phyloP scores from a whole-genome alignment of 1,139 yeast species.

The Zygoascus sp. region DNA sequence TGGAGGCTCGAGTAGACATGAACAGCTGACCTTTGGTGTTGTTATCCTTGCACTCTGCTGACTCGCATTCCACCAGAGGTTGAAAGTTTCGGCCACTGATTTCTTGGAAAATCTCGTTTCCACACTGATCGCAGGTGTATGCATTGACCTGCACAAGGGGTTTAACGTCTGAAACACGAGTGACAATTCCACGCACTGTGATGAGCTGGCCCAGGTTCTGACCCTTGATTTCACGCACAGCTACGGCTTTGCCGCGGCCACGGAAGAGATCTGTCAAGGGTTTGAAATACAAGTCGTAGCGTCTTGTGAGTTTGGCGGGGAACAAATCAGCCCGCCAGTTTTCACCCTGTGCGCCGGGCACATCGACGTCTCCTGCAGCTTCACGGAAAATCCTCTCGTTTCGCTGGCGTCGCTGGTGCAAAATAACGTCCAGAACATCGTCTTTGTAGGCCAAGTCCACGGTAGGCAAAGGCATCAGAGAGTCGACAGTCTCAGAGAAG shows the following conservation, averaged over 20 bases:
- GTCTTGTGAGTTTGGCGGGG: conserved; percentile 80
- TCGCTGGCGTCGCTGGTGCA: conserved; percentile 82
- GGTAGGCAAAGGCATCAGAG: conserved; percentile 78
- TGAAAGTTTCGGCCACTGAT: conserved; percentile 79
- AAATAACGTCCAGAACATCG: conserved; percentile 87
- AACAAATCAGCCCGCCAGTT: conserved; percentile 45
- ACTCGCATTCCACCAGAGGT: conserved; percentile 82
- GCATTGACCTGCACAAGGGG: conserved; percentile 91
- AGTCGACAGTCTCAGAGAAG: conserved; percentile 71
- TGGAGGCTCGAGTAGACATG: conserved; percentile 93
- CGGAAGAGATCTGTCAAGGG: conserved; percentile 54
- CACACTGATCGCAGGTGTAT: conserved; percentile 96
- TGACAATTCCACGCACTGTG: conserved; percentile 90
- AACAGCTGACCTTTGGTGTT: conserved; percentile 84
- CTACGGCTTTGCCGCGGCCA: conserved; percentile 53
- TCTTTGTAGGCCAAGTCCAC: conserved; percentile 73
- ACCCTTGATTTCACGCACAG: conserved; percentile 90
- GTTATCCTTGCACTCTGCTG: conserved; percentile 72
- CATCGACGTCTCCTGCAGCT: conserved; percentile 42
- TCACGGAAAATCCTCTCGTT: conserved; percentile 63
- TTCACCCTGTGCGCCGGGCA: conserved; percentile 26
- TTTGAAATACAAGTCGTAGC: conserved; percentile 81
- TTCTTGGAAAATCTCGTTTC: conserved; percentile 94
- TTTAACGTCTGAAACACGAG: conserved; percentile 93
- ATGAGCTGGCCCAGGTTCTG: conserved; percentile 76